These are phyloP conservation scores for Tranzscheliella williamsii DNA, from an alignment of 1,284 basidiomycete species.

Conservation along the genomic window DNA sequence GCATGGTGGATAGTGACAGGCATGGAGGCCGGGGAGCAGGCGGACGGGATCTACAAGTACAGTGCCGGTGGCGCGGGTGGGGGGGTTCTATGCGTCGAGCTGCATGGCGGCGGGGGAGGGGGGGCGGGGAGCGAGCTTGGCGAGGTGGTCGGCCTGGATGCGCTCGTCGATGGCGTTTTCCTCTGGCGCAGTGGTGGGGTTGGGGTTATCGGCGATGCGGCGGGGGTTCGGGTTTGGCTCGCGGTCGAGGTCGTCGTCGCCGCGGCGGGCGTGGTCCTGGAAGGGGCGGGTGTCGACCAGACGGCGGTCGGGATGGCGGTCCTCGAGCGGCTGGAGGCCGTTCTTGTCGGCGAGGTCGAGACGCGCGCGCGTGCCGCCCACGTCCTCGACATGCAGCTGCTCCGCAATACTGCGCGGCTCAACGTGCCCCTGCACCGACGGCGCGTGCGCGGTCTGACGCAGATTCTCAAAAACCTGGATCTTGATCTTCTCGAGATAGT, in stretches of 20 bases:
- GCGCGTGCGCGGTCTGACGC: constrained; percentile 50
- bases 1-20: neutral
- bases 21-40: too few relatives aligned
- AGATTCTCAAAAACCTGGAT: constrained; percentile 79
- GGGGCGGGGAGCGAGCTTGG: too few relatives aligned
- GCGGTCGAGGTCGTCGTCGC: constrained; percentile 39
- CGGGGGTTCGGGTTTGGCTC: constrained; percentile 9
- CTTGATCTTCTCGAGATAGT: constrained; percentile 91
- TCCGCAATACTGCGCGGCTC: constrained; percentile 42
- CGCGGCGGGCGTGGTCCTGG: constrained; percentile 32
- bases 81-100: too few relatives aligned
- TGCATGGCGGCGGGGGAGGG: too few relatives aligned
- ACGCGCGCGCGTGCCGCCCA: constrained; percentile 38
- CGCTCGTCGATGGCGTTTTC: constrained; percentile 16
- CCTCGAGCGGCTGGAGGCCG: constrained; percentile 24
- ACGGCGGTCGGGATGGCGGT: constrained; percentile 14
- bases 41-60: too few relatives aligned
- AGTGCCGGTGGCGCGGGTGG: too few relatives aligned
- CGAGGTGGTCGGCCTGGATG: constrained; percentile 9
- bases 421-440: constrained; percentile 54
- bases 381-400: constrained; percentile 24
- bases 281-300: constrained; percentile 20
- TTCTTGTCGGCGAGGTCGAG: constrained; percentile 43
- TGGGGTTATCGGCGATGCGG: constrained; percentile 7
- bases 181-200: constrained; percentile 1